Conservation (phyloP, 2,329 filamentous ascomycete species). For the Pseudocercospora pini-densiflorae region DNA sequence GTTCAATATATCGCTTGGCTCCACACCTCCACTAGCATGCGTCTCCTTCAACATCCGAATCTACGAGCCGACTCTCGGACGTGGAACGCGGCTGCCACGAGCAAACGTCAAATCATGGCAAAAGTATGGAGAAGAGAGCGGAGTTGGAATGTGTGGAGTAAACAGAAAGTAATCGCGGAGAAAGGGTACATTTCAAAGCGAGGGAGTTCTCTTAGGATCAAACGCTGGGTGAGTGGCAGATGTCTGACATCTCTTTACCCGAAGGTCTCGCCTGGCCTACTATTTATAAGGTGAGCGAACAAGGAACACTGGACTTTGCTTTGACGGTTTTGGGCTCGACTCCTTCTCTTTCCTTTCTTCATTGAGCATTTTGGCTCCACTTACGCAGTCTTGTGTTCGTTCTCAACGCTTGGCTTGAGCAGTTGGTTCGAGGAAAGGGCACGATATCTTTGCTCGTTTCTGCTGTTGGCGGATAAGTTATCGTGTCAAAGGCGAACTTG, state of each 20-base stretch:
- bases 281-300: slow-evolving; percentile 16
- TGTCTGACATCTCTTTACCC: not conserved
- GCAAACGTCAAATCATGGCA: not conserved
- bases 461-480: not conserved
- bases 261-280: not conserved
- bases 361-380: not conserved
- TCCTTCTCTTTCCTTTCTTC: slow-evolving; percentile 4
- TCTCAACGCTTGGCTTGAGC: not conserved
- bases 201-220: not conserved
- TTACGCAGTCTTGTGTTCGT: not conserved
- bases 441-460: not conserved
- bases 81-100: not conserved
- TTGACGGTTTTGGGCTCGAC: not conserved
- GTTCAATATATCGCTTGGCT: not conserved
- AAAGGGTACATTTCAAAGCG: not conserved
- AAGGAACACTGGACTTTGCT: not conserved
- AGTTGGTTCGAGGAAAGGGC: not conserved
- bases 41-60: not conserved
- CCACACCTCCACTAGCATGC: not conserved
- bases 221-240: no score
- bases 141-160: slow-evolving; percentile 13
- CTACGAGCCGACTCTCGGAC: slow-evolving; percentile 5
- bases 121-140: slow-evolving; percentile 10
- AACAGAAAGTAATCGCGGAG: slow-evolving; percentile 4
- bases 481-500: not conserved